Base-by-base conservation (phyloP, 495 filamentous ascomycete species). In the Evernia prunastri region DNA sequence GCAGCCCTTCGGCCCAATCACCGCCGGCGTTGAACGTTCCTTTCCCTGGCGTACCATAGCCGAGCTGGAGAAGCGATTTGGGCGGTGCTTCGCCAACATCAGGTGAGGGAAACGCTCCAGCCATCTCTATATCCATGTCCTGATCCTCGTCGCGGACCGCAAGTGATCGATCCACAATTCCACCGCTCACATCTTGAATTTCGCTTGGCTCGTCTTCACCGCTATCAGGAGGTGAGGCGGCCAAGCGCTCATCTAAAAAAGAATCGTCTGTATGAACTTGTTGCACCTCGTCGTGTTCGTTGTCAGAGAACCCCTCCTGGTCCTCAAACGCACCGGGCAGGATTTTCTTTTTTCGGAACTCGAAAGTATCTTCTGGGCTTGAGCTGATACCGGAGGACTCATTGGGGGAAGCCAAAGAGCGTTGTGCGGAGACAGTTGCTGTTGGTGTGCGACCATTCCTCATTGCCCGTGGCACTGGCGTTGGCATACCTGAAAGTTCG, bases 231-330 rank as follows among this genome's bases (percentile, higher is more conserved):
- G 84, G 80, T 74, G 89, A 89, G 85, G 86, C 89, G 83, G 86
- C 87, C 84, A 87, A 89, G 84, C 87, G 84, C 76, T 88, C 86
- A 82, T 85, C 90, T 86, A 89, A 91, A 91, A 93, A 91, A 92
- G 88, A 89, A 81, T 87, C 81, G 51, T 77, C 75, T 36, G 68
- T 65, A 58, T 72, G 66, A 45, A 65, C 64, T 18, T 47, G 77
- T 75, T 75, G 83, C 56, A 77, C 72, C 66, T 77, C 75, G 18
- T 83, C 79, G 36, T 78, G 74, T 29, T 76, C 68, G 11, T 71
- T 65, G 31, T 74, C 73, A 36, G 35, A 56, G 69, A 58, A 72
- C 69, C 43, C 72, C 72, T 78, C 82, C 51, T 85, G 49, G 49
- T 53, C 78, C 37, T 84, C 88, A 73, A 95, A 96, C n/a, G 88